Base-by-base conservation (phyloP, 1,284 basidiomycete species). In the Vanrija sp. region DNA sequence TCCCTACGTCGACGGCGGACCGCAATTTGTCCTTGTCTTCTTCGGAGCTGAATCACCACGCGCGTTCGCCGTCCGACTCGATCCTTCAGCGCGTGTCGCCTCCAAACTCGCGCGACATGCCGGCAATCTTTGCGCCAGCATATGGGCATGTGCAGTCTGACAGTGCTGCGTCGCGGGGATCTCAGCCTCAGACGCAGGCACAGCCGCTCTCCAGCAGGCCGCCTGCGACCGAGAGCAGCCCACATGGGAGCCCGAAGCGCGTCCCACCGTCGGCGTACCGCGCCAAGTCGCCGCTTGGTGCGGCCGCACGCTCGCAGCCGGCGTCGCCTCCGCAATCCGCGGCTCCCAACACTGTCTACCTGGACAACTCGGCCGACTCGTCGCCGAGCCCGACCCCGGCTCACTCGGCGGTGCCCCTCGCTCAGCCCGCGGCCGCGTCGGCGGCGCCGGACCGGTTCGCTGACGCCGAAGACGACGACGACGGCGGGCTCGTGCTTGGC, bases 1-100 rank as follows among this genome's bases (percentile, higher is more conserved):
- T 65, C 18, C 52, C 57, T 4, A 54, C 60, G 21, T 60, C 58
- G 0, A 52, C 54, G 3, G 62, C 58, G 6, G 64, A 63, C 55
- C 58, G 61, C 54, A 61, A 59, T 38, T 45, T 61, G 12, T 54
- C 39, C 14, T 40, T 51, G 10, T 45, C 43, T 18, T 6, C 34
- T 15, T 34, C 34, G 34, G 34, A 34, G 9, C 6, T 34, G 9
- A 12, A 8, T 12, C 9, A 34, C 34, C 34, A 12, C 2, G 34
- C 34, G 5, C 34, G 40, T 5, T 18, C 19, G 14, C 18, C 34
- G 9, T 34, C 34, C 14, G 34, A 34, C 14, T 34, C 34, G 34
- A 34, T 34, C 34, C 34, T 34, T 2, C 34, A 34, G 34, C 9
- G 34, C 12, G 34, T 34, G 34, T 51, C 49, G n/a, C 52, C 48